Evolutionary conservation across 495 filamentous ascomycete species (phyloP).

Genomic region (Lophiotrema nucula): DNA sequence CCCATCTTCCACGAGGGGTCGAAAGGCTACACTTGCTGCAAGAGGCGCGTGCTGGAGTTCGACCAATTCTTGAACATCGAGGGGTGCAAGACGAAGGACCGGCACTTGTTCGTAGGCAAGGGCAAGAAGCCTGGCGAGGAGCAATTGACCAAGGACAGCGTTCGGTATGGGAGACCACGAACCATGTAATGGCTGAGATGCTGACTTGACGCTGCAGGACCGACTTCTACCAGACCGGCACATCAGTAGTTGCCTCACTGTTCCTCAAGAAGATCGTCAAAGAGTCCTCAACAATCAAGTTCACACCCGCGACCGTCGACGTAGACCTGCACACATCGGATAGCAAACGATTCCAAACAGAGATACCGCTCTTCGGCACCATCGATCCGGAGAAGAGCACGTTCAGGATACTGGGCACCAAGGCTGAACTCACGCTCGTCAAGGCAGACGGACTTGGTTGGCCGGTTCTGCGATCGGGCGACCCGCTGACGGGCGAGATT

Average conservation of each 20-base stretch:
- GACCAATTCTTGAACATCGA: constrained; percentile 96
- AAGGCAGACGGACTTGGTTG: constrained; percentile 84
- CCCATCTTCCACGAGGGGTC: constrained; percentile 96
- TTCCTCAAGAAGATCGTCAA: constrained; percentile 98
- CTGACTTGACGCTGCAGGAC: constrained; percentile 51
- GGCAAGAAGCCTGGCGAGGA: constrained; percentile 64
- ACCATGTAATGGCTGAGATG: neutral
- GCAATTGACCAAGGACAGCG: constrained; percentile 61
- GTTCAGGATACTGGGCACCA: constrained; percentile 90
- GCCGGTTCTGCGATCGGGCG: constrained; percentile 86
- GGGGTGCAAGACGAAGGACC: constrained; percentile 77
- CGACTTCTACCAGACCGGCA: constrained; percentile 93
- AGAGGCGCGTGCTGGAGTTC: constrained; percentile 90
- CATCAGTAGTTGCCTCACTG: constrained; percentile 81
- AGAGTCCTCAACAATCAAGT: constrained; percentile 65
- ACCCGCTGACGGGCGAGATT: constrained; percentile 72
- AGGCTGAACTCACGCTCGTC: constrained; percentile 79
- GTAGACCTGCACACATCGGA: constrained; percentile 84
- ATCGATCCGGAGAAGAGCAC: constrained; percentile 72
- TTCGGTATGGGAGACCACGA: constrained; percentile 61
- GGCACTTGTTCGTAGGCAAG: constrained; percentile 84
- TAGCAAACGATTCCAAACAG: constrained; percentile 74
- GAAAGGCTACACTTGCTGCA: constrained; percentile 97
- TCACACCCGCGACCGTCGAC: constrained; percentile 56
- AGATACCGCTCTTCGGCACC: constrained; percentile 70